Percentiles rank a stretch among this genome's conserved stretches.
Conservation (phyloP, 1,284 basidiomycete genomes). For the Cryptococcus wingfieldii region DNA sequence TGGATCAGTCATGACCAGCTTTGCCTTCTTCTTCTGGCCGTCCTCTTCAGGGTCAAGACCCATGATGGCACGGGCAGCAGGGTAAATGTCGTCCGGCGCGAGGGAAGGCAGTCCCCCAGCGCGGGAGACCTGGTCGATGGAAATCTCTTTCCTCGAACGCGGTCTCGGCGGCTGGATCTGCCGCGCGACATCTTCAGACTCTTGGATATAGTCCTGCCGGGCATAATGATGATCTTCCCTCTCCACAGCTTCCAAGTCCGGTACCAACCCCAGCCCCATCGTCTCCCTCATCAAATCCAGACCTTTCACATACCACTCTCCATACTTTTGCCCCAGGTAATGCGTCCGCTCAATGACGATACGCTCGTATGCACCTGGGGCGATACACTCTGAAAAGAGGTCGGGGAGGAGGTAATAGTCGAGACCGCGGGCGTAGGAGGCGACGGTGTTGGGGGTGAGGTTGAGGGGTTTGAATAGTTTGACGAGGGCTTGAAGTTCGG, state of each 20-base stretch:
- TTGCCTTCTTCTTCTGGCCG: slow-evolving; percentile 16
- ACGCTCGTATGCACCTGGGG: slow-evolving; percentile 30
- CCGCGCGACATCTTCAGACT: not conserved
- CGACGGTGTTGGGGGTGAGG: slow-evolving; percentile 74
- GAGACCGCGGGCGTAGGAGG: slow-evolving; percentile 58
- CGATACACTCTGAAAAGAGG: slow-evolving; percentile 61
- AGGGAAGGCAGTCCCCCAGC: slow-evolving; percentile 6
- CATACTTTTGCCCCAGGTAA: slow-evolving; percentile 10
- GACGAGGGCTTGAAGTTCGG: slow-evolving; percentile 75
- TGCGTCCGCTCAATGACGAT: slow-evolving; percentile 26
- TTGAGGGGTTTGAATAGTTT: slow-evolving; percentile 67
- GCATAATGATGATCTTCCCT: not conserved
- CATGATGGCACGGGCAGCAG: not conserved
- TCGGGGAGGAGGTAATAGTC: slow-evolving; percentile 66
- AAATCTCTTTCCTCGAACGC: not conserved
- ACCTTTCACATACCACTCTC: slow-evolving; percentile 5
- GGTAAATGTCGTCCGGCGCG: slow-evolving; percentile 1
- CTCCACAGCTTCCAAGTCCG: not conserved
- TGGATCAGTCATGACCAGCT: not conserved
- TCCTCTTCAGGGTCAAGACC: not conserved
- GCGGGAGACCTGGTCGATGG: slow-evolving; percentile 10
- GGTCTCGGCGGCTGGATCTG: not conserved
- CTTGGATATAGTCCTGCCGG: slow-evolving; percentile 8
- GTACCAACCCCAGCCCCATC: slow-evolving; percentile 1
- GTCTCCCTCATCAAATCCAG: not conserved